phyloP scores from a whole-genome alignment of 2,329 filamentous ascomycete genomes.

The Bisporella sp. region DNA sequence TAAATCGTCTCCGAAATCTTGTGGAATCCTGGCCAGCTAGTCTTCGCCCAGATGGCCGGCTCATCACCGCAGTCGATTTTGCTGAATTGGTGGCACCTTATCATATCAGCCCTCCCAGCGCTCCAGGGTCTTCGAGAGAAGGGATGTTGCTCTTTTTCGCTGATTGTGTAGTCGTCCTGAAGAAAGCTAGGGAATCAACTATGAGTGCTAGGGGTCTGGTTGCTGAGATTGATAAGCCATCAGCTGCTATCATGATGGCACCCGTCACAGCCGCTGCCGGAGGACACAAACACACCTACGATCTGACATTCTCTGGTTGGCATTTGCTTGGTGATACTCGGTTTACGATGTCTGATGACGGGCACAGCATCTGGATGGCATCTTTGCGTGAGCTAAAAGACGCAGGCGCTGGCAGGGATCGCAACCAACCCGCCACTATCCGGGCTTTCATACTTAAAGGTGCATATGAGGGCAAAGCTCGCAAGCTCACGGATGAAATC shows the following conservation, averaged over 20 bases:
- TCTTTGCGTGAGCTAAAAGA: conserved; percentile 55
- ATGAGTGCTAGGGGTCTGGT: conserved; percentile 70
- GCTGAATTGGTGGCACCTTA: conserved; percentile 72
- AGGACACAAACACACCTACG: conserved; percentile 51
- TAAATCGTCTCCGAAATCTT: conserved; percentile 67
- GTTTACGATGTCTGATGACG: conserved; percentile 64
- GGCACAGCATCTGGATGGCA: conserved; percentile 60
- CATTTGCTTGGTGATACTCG: conserved; percentile 62
- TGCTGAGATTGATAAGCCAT: conserved; percentile 79
- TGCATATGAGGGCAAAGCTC: conserved; percentile 69
- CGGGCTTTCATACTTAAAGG: conserved; percentile 68
- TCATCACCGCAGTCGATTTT: conserved; percentile 77
- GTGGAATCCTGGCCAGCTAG: conserved; percentile 70
- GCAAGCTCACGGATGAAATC: conserved; percentile 76
- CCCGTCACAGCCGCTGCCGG: conserved; percentile 58
- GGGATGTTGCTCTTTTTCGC: conserved; percentile 81
- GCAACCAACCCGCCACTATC: conserved; percentile 47
- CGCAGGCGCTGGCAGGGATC: conserved; percentile 40
- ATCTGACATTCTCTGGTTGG: conserved; percentile 71
- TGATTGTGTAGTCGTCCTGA: conserved; percentile 71
- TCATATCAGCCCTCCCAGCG: conserved; percentile 23
- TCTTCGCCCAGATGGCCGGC: conserved; percentile 66
- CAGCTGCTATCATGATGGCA: conserved; percentile 53
- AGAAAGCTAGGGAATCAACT: conserved; percentile 56
- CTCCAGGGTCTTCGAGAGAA: conserved; percentile 32